Evolutionary conservation across 1,139 yeast species (phyloP), one percentile per base, ranked within the genome.

Genomic region (Zygoascus hellenicus): DNA sequence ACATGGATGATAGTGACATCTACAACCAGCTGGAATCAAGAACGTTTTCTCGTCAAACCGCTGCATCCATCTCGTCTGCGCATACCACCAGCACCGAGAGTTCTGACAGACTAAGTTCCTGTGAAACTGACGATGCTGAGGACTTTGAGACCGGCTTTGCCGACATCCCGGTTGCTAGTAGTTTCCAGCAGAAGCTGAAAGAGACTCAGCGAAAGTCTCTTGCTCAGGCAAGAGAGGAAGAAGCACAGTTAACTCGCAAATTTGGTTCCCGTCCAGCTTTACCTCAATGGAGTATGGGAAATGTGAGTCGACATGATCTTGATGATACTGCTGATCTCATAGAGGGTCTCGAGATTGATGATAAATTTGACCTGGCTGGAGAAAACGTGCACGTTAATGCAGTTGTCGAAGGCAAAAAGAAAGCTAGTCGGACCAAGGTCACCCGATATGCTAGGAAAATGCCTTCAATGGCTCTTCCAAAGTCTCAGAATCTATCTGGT

Each of bases 291-390:
- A 22, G 7, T 5, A 5, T 7, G 6, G 7, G 7, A 4, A 22
- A 22, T 22, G 4, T 22, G 7, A 22, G 26, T 22, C 26, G 26
- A 22, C 4, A 22, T 22, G 37, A 39, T n/a, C 14, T 28, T 11
- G 41, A 39, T 3, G 43, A 30, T n/a, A 38, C 40, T 9, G 53
- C 51, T 26, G 61, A 52, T 34, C 50, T 53, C 30, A 48, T 58
- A 19, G 57, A 57, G 9, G 62, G 61, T n/a, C 48, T 59, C 41
- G 65, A 61, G 10, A 31, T 46, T 7, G 43, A 37, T 5, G 50
- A 53, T 16, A 48, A 39, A 7, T 39, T 35, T 6, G 47, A 44
- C 19, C 14, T 53, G 10, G 14, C 43, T 43, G 28, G 43, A 22
- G 53, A 47, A 9, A 48, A 54, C n/a, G 38, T 54, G 14, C 60